Base-by-base conservation (phyloP, 805 yeast genomes). In the Brettanomyces naardenensis region DNA sequence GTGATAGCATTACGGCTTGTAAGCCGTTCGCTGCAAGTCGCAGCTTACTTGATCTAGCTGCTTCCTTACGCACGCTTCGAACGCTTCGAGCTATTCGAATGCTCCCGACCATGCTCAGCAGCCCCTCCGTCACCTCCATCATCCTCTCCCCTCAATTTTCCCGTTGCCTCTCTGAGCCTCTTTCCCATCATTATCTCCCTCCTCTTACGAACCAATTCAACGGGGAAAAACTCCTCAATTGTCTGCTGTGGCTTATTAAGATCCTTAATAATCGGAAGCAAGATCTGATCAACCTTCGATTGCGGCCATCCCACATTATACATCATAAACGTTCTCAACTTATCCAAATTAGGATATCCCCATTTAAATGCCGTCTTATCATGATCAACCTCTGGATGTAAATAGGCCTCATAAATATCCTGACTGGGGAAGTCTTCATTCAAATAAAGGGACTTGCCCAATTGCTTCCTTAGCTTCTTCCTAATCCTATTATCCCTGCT, bases 271-370 rank as follows among this genome's bases (percentile, higher is more conserved):
- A 92, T 72, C 3, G 98, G 99, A 15, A 89, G 68, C 53, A 92
- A 63, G 3, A 88, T 79, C 50, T 85, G 89, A 52, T 90, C 95
- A 3, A 86, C 80, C 41, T 75, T 70, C 6, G 70, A 78, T 49
- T 76, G 77, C 3, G 71, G 62, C 97, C 99, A 94, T 3, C 89
- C 88, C 6, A 88, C 77, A 32, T 75, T 75, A 33, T 61, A 65
- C 71, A 72, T 73, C 56, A 92, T 64, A 47, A 73, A 89, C 1
- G 74, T 66, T 22, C 97, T 62, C 36, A 92, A 63, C 46, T 75
- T 77, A 48, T 88, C 97, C 41, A 89, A 59, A 54, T 85, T 87
- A 0, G 97, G 96, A 2, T 66, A 61, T 0, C 97, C 97, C 98
- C 98, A 92, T 33, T 72, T 72, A 59, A 92, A 89, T 38, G 71